A percentile compares a stretch with the other conserved stretches of the same genome.
phyloP scores from a whole-genome alignment of 2,329 filamentous ascomycete genomes.

The Fusarium miscanthi region DNA sequence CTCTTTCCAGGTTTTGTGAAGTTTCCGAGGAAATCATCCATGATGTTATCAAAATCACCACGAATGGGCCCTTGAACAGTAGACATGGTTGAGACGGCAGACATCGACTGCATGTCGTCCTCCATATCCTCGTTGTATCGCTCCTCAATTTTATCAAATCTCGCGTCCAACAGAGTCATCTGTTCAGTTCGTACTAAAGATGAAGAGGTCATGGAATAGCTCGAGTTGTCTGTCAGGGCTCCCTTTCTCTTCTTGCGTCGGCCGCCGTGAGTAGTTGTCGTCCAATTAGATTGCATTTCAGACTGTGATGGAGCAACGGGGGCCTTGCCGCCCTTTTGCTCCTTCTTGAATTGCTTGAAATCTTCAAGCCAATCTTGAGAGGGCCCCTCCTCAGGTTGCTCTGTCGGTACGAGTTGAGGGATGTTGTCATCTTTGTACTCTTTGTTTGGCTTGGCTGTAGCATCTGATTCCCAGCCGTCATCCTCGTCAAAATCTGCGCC shows the following conservation, averaged over 20 bases:
- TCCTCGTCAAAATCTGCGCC: constrained; percentile 72
- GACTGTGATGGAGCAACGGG: constrained; percentile 62
- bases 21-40: constrained; percentile 90
- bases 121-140: constrained; percentile 68
- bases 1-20: constrained; percentile 79
- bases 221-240: constrained; percentile 86
- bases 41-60: constrained; percentile 85
- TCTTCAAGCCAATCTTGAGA: constrained; percentile 90
- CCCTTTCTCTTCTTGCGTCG: constrained; percentile 95
- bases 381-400: constrained; percentile 68
- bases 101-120: constrained; percentile 66
- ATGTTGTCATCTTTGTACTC: constrained; percentile 64
- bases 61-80: constrained; percentile 76
- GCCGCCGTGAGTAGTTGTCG: constrained; percentile 81
- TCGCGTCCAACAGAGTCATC: constrained; percentile 83
- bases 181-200: constrained; percentile 89
- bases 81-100: constrained; percentile 71
- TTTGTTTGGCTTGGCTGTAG: constrained; percentile 80
- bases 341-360: constrained; percentile 94
- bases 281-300: constrained; percentile 77
- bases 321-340: constrained; percentile 64
- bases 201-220: constrained; percentile 92
- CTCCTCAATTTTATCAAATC: constrained; percentile 92
- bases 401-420: constrained; percentile 61
- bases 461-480: constrained; percentile 94